Base-by-base conservation (phyloP, 129 eudicot genomes). In the Artemisia tridentata region DNA sequence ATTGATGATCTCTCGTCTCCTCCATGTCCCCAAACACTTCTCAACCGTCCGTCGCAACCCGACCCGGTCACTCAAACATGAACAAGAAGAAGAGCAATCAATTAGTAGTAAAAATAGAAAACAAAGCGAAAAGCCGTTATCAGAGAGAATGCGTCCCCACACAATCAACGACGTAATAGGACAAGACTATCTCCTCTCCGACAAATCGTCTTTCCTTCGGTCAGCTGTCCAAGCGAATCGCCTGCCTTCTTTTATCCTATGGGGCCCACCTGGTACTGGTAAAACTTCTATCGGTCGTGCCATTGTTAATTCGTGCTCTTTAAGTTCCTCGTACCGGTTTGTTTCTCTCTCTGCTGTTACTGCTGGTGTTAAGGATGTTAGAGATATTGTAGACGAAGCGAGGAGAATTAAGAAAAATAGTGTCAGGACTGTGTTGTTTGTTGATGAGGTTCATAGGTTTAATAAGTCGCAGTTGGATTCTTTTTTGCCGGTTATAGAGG, bases 191-290 rank as follows among this genome's bases (percentile, higher is more conserved):
- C 88, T 93, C 54, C 80, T 92, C 14, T 83, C 86, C 2, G 45
- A 21, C 11, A 74, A 71, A 51, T 86, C 95, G 34, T 88, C 95
- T 25, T 67, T 86, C 57, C 80, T 93, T 14, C 68, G 87, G n/a
- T 87, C 95, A 0, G 93, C 96, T 9, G 72, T 87, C 27, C 57
- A 62, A 48, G 73, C 70, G 53, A 69, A 77, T 57, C 86, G 86
- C 15, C 80, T 93, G 62, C 97, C 98, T n/a, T 93, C 98, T 5
- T 41, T 93, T 18, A 68, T 93, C 60, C 77, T 93, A 9, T 93
- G 97, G 98, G 98, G 98, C 23, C 98, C 98, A 21, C 98, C 98
- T 29, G 98, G 98, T 25, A 87, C 96, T 2, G 98, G 98, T 52
- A 89, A 93, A 78, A 93, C 98, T 58, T 87, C 98, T 68, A 87